Conservation (phyloP, 768 basidiomycete genomes). For the Podaxis rugospora region DNA sequence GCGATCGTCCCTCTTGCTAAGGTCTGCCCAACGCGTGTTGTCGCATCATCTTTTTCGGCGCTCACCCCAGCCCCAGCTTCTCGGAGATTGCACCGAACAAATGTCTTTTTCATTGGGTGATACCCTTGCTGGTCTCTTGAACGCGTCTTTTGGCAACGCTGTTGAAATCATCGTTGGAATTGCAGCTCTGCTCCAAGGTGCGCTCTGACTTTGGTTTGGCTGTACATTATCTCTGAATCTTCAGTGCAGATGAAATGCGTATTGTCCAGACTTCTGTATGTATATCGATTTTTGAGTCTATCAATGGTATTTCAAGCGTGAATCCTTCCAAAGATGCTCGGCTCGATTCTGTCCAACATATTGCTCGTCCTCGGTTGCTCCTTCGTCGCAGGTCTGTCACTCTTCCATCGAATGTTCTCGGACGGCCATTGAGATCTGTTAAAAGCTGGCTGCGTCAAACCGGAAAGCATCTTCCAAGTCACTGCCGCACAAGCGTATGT, state of each 20-base stretch:
- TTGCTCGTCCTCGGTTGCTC: slow-evolving; percentile 89
- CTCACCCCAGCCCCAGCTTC: slow-evolving; percentile 38
- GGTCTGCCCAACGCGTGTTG: slow-evolving; percentile 34
- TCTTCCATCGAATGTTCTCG: background rate
- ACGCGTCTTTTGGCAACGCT: slow-evolving; percentile 81
- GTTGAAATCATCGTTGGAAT: slow-evolving; percentile 90
- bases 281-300: background rate
- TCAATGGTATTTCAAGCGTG: background rate
- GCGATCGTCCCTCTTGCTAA: slow-evolving; percentile 87
- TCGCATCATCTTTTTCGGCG: background rate
- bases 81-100: slow-evolving; percentile 82
- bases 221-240: slow-evolving; percentile 9
- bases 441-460: slow-evolving; percentile 58
- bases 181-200: slow-evolving; percentile 77
- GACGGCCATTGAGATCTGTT: background rate
- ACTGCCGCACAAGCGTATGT: slow-evolving; percentile 87
- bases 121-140: slow-evolving; percentile 82
- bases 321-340: slow-evolving; percentile 59
- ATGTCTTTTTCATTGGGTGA: slow-evolving; percentile 75
- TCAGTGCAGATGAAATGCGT: slow-evolving; percentile 59
- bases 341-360: slow-evolving; percentile 87
- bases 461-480: slow-evolving; percentile 70
- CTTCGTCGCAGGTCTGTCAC: slow-evolving; percentile 68
- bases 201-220: slow-evolving; percentile 8
- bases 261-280: slow-evolving; percentile 89